Conservation (phyloP, 768 basidiomycete genomes). For the Kwoniella europaea region DNA sequence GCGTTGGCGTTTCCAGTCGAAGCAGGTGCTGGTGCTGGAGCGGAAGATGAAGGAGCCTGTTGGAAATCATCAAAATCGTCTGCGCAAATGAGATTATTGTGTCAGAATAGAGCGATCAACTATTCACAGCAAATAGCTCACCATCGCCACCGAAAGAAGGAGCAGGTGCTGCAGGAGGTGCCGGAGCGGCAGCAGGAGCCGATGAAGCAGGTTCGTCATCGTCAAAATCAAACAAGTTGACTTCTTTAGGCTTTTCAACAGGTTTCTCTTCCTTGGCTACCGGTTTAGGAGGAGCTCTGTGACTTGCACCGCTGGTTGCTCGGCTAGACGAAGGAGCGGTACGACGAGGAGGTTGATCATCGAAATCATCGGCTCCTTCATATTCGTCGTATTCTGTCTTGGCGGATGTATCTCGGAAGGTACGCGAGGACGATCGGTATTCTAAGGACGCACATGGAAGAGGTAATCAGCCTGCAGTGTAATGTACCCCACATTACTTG, state of each 20-base stretch:
- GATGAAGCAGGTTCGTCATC: constrained; percentile 66
- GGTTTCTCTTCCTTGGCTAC: constrained; percentile 56
- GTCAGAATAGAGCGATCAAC: not conserved
- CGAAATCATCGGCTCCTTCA: constrained; percentile 89
- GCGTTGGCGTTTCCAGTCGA: constrained; percentile 33
- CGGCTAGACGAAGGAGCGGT: constrained; percentile 27
- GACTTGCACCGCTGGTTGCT: constrained; percentile 3
- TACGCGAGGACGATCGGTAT: constrained; percentile 45
- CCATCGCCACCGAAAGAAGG: constrained; percentile 48
- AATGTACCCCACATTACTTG: not conserved
- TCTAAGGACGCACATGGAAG: constrained; percentile 7
- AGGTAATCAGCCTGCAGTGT: not conserved
- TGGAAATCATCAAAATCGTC: constrained; percentile 63
- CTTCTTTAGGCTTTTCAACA: constrained; percentile 62
- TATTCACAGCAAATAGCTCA: constrained; percentile 10
- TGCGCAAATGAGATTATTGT: constrained; percentile 9
- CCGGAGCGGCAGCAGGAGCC: constrained; percentile 56
- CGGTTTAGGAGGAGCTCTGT: constrained; percentile 39
- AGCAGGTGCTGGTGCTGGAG: constrained; percentile 31
- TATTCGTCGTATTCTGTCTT: constrained; percentile 80
- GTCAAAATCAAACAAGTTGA: constrained; percentile 79
- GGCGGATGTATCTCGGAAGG: constrained; percentile 19
- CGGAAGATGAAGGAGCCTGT: constrained; percentile 42
- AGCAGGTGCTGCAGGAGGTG: constrained; percentile 36
- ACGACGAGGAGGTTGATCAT: constrained; percentile 61